Evolutionary conservation across 1,284 basidiomycete species (phyloP), one percentile per base, ranked within the genome.

Genomic region (Ganoderma multipileum): DNA sequence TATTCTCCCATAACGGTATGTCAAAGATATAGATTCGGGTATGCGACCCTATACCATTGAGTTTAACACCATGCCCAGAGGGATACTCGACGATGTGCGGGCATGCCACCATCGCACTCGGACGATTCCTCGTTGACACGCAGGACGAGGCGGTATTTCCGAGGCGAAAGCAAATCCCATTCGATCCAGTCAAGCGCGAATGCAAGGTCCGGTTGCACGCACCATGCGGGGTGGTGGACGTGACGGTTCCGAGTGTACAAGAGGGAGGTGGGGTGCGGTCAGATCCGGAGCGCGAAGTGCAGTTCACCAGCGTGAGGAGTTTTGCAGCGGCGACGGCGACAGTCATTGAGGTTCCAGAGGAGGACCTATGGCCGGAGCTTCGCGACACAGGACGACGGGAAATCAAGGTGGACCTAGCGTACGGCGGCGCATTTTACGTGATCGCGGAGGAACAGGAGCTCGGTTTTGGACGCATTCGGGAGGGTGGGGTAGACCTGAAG

Each of bases 1-100:
- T 85, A 41, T 85, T 85, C 72, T 84, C 80, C 69, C 83, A 85
- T 74, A 85, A 85, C 71, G 81, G 81, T 82, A 28, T 47, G 65
- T 59, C 7, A 8, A 28, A 11, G 28, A 30, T 28, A 26, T 23
- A 26, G 2, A 1, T 28, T 2, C 20, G 11, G n/a, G 16, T n/a
- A 23, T 20, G 5, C 14, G 30, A 18, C 14, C 26, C n/a, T n/a
- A n/a, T 44, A 23, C 12, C 7, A 30, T 16, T 14, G 3, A 7
- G 20, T 14, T n/a, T 23, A 12, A 58, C 2, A 2, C 20, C 16
- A 9, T 3, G 7, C 18, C 54, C 63, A 83, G 84, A 85, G 76
- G 84, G 84, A 0, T 85, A 84, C 73, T 83, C 82, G 1, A 84
- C 84, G 2, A 84, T 84, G 79, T 85, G 84, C 58, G 84, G 83